Conservation (phyloP, 352 stramenopile genomes). For the Pythium phragmitis region DNA sequence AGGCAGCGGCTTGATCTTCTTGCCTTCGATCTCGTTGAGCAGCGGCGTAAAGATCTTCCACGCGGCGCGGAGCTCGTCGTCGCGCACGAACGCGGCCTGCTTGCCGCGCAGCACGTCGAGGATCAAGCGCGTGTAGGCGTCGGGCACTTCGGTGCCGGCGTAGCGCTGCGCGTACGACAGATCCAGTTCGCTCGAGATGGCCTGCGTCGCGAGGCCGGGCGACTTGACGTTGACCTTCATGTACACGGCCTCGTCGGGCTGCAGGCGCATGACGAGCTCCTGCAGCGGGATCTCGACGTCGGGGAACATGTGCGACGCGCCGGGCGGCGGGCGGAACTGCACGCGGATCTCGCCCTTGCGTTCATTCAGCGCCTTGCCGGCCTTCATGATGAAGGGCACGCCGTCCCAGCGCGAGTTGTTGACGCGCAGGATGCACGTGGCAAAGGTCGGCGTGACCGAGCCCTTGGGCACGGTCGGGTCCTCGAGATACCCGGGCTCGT, state of each 20-base stretch:
- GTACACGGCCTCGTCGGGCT: slow-evolving; percentile 97
- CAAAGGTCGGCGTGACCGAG: slow-evolving; percentile 91
- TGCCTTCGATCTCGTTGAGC: slow-evolving; percentile 94
- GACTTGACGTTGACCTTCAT: slow-evolving; percentile 97
- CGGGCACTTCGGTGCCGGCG: slow-evolving; percentile 86
- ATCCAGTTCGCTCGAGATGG: slow-evolving; percentile 96
- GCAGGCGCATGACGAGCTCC: slow-evolving; percentile 96
- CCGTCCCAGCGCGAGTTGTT: slow-evolving; percentile 96
- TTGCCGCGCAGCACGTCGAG: slow-evolving; percentile 97
- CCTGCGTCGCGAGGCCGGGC: slow-evolving; percentile 86
- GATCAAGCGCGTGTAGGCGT: slow-evolving; percentile 97
- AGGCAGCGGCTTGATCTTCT: slow-evolving; percentile 88
- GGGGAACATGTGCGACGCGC: slow-evolving; percentile 89
- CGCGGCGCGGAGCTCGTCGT: slow-evolving; percentile 94
- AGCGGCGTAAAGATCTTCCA: slow-evolving; percentile 99
- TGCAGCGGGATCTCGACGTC: slow-evolving; percentile 89
- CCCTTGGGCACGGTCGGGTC: slow-evolving; percentile 95
- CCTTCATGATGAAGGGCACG: slow-evolving; percentile 99
- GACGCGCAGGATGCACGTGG: slow-evolving; percentile 88
- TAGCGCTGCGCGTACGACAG: slow-evolving; percentile 94
- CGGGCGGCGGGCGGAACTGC: slow-evolving; percentile 94
- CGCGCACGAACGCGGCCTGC: slow-evolving; percentile 95
- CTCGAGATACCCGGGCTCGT: slow-evolving; percentile 93
- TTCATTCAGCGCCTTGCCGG: slow-evolving; percentile 97
- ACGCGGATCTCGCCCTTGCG: slow-evolving; percentile 97